Percentiles rank a stretch among this genome's conserved stretches.
These are phyloP conservation scores for Leccinum sublutescens DNA, from an alignment of 768 basidiomycete species.

Conservation along the genomic window DNA sequence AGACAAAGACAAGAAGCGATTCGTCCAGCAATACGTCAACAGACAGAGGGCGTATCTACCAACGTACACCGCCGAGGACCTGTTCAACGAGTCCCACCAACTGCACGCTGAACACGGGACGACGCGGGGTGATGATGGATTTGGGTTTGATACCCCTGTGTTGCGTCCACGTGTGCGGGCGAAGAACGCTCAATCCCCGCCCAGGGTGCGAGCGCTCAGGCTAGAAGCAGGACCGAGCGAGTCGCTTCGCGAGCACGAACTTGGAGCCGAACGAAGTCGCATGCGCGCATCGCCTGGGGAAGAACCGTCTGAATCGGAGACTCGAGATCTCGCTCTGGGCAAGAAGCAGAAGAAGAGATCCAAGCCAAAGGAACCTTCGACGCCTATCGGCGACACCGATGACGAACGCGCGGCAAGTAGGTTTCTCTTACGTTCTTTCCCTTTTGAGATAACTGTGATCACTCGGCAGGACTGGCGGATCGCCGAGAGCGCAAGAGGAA, in stretches of 20 bases:
- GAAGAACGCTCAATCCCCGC: conserved; percentile 4
- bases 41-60: conserved; percentile 47
- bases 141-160: conserved; percentile 55
- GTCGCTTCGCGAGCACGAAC: not conserved
- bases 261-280: not conserved
- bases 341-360: conserved; percentile 24
- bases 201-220: not conserved
- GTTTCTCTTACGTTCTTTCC: conserved; percentile 16
- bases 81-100: conserved; percentile 6
- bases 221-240: not conserved
- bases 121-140: conserved; percentile 15
- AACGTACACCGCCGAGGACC: conserved; percentile 44
- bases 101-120: conserved; percentile 11
- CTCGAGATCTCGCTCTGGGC: conserved; percentile 3
- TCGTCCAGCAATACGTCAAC: conserved; percentile 47
- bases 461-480: conserved; percentile 54
- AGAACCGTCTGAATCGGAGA: not conserved
- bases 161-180: conserved; percentile 45
- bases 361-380: conserved; percentile 21
- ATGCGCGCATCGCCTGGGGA: not conserved
- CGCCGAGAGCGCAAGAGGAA: conserved; percentile 62
- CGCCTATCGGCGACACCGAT: conserved; percentile 26
- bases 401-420: conserved; percentile 38
- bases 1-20: conserved; percentile 35
- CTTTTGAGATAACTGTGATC: not conserved